Base-by-base conservation (phyloP, 306 rosid genomes). In the Acacia crassicarpa region DNA sequence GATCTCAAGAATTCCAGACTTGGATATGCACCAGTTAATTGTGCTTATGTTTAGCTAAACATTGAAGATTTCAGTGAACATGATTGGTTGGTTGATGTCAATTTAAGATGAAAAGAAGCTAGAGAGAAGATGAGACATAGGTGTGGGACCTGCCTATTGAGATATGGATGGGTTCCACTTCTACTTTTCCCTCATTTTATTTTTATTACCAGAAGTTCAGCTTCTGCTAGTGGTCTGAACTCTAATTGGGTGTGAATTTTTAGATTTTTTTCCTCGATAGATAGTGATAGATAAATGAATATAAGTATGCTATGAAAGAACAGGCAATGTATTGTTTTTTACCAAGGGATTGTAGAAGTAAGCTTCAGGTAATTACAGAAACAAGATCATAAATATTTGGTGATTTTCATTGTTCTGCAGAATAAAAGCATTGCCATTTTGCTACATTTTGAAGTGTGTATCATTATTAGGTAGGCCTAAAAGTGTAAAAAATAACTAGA, bases 1-100 rank as follows among this genome's bases (percentile, higher is more conserved):
- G 99, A 95, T 53, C 88, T 89, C 80, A 89, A 93, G 86, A 95
- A 91, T 61, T 93, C 98, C 9, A 92, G 97, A 85, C 86, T 95
- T 23, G 99, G 99, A 17, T 95, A 80, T 85, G 97, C 94, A 58
- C 97, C 98, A n/a, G 84, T 86, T 96, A 89, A 85, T 6, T 95
- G 99, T 78, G 97, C 94, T 83, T 93, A 93, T 85, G 91, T 90
- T 80, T 43, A 54, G 89, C 85, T 10, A 88, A 78, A 82, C 86
- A 88, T 9, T 63, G 74, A 75, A 35, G 59, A 76, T 69, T 69
- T 44, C 48, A 61, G 83, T 25, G 67, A 61, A 61, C 7, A 4
- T 25, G 33, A 25, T 23, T 61, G 15, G 19, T 23, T 59, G 15
- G 1, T 22, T 20, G 23, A 2, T 25, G 17, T 25, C 35, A 25